Conservation (phyloP, 805 yeast genomes). For the Lipomyces kockii region DNA sequence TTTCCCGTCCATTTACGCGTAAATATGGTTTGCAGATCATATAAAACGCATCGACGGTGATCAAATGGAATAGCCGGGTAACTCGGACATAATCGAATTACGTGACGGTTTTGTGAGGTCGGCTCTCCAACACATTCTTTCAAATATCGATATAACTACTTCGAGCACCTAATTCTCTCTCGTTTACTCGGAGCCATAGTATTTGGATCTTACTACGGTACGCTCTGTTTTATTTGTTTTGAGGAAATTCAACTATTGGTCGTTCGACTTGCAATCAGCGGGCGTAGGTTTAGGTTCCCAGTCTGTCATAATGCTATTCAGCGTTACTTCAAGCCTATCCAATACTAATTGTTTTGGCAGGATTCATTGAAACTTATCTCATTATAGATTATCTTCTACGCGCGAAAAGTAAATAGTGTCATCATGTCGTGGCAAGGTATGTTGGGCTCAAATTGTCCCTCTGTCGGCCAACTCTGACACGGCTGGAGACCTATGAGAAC, state of each 20-base stretch:
- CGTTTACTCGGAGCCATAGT: background rate
- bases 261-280: background rate
- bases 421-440: conserved; percentile 46
- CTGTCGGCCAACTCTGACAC: background rate
- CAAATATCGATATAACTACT: background rate
- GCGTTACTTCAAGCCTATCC: background rate
- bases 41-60: background rate
- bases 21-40: no score
- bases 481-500: background rate
- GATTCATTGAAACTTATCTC: background rate
- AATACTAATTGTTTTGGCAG: background rate
- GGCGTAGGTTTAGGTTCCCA: background rate
- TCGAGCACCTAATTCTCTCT: background rate
- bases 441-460: conserved; percentile 6
- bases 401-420: conserved; percentile 2
- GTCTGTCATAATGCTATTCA: background rate
- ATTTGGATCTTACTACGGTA: background rate
- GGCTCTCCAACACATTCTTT: background rate
- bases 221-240: background rate
- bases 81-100: background rate
- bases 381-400: background rate
- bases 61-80: background rate
- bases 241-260: background rate
- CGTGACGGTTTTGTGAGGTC: background rate
- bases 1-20: no score